Evolutionary conservation across 805 yeast genomes (phyloP).

Genomic region (Candida silvatica): DNA sequence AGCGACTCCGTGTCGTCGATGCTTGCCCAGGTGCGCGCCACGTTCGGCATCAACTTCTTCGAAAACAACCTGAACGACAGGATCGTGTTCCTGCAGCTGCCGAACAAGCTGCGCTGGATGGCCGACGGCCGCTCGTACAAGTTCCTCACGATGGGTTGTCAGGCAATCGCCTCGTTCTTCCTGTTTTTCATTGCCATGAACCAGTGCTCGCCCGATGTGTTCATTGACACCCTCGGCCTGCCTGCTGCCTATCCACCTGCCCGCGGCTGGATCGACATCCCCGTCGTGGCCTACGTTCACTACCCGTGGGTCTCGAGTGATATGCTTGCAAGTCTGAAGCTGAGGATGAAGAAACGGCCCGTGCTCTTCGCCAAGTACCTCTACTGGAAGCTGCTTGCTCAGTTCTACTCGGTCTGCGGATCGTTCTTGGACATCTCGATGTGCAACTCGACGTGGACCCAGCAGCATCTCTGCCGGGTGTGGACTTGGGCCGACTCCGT

Average conservation of each 20-base stretch:
- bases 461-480: slow-evolving; percentile 54
- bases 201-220: slow-evolving; percentile 74
- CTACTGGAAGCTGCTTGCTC: slow-evolving; percentile 70
- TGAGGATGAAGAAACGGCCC: slow-evolving; percentile 7
- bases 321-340: slow-evolving; percentile 61
- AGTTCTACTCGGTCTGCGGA: slow-evolving; percentile 59
- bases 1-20: slow-evolving; percentile 17
- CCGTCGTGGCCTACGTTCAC: slow-evolving; percentile 85
- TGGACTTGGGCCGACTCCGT: slow-evolving; percentile 44
- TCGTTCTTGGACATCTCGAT: slow-evolving; percentile 54
- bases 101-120: slow-evolving; percentile 31
- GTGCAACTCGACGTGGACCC: slow-evolving; percentile 91
- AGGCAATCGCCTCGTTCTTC: slow-evolving; percentile 70
- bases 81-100: slow-evolving; percentile 23
- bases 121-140: slow-evolving; percentile 74
- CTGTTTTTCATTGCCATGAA: slow-evolving; percentile 64
- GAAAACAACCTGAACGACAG: slow-evolving; percentile 16
- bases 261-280: slow-evolving; percentile 48
- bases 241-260: slow-evolving; percentile 79
- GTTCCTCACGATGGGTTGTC: slow-evolving; percentile 75
- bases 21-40: slow-evolving; percentile 14
- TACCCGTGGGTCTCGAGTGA: slow-evolving; percentile 87
- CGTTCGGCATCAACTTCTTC: slow-evolving; percentile 22
- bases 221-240: slow-evolving; percentile 90
- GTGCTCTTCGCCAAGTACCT: slow-evolving; percentile 29